These are phyloP conservation scores for Podospora tetraspora DNA, from an alignment of 495 filamentous ascomycete genomes.

Conservation along the genomic window DNA sequence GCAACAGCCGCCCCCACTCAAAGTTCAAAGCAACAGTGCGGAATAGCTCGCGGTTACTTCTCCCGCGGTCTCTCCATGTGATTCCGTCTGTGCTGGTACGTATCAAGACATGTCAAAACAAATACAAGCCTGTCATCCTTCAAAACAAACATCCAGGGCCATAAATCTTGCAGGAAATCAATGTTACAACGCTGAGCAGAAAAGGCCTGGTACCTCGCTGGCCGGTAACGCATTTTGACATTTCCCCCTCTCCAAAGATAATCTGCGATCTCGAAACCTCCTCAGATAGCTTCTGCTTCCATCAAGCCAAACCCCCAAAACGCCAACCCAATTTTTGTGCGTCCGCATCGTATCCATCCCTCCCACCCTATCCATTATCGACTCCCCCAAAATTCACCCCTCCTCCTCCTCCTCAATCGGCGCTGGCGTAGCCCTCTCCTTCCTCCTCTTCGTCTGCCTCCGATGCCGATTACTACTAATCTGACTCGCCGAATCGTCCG, in stretches of 20 bases:
- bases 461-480: conserved; percentile 69
- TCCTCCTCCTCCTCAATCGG: conserved; percentile 72
- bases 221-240: background rate
- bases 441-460: conserved; percentile 58
- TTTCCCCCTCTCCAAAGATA: background rate
- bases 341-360: background rate
- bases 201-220: background rate
- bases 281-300: background rate
- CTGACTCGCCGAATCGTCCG: conserved; percentile 77
- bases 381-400: background rate
- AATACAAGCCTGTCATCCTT: background rate
- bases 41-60: too few species aligned
- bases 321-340: background rate
- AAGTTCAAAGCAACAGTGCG: background rate
- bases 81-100: background rate
- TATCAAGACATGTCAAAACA: background rate
- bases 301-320: background rate
- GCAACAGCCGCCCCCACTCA: too few species aligned
- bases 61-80: background rate
- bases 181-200: background rate
- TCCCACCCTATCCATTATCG: background rate
- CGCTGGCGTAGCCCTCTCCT: conserved; percentile 74
- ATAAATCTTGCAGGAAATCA: background rate
- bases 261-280: background rate
- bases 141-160: background rate